Evolutionary conservation across 176 grass and related monocot species (phyloP).

Genomic region (Phragmites australis): DNA sequence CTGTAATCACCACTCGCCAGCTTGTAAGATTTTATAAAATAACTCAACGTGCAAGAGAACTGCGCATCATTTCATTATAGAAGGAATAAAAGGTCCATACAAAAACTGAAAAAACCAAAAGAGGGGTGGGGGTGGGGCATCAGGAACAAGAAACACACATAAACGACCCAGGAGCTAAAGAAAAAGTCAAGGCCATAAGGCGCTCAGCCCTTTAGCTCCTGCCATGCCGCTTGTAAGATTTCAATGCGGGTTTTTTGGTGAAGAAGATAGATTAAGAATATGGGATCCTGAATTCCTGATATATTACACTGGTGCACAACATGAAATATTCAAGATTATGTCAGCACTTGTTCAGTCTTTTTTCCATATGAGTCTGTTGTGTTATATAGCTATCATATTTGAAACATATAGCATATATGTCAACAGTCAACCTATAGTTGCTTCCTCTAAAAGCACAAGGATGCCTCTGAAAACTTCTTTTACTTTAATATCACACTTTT

Average conservation of each 20-base stretch:
- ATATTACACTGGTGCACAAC: neutral
- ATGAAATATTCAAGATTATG: neutral
- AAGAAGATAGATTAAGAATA: neutral
- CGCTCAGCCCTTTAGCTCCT: no score
- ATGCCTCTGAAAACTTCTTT: neutral
- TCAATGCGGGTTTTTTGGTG: neutral
- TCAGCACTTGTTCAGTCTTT: neutral
- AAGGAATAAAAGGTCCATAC: no score
- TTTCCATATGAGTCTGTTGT: slow-evolving; percentile 16
- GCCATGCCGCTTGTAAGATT: slow-evolving; percentile 18
- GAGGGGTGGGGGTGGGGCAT: no score
- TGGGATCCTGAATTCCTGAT: neutral
- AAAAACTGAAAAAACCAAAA: no score
- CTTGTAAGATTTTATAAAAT: neutral
- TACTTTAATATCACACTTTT: slow-evolving; percentile 10
- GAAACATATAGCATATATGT: no score
- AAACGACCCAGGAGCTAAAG: no score
- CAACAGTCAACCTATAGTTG: slow-evolving; percentile 25
- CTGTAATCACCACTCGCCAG: neutral
- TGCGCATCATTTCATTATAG: no score
- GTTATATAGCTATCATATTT: no score
- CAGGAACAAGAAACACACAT: no score
- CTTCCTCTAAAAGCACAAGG: neutral
- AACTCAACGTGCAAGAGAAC: no score
- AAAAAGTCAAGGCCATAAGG: no score